A percentile compares a stretch with the other conserved stretches of the same genome.
Conservation (phyloP, 1,284 basidiomycete species). For the Trichosporon faecale region DNA sequence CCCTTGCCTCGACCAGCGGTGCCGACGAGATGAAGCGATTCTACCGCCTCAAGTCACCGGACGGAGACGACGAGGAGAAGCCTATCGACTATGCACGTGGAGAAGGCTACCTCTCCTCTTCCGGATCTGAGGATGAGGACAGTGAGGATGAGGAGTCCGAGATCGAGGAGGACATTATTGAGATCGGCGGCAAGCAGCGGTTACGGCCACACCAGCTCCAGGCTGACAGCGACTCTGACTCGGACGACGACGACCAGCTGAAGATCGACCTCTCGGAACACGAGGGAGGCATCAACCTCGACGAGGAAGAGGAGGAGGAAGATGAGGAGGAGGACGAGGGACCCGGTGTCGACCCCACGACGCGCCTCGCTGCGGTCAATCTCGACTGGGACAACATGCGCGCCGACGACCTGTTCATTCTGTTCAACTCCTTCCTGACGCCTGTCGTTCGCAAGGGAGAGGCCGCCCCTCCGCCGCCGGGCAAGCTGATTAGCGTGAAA, state of each 20-base stretch:
- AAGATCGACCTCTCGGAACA: conserved; percentile 59
- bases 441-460: conserved; percentile 25
- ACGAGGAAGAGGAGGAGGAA: conserved; percentile 63
- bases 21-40: conserved; percentile 75
- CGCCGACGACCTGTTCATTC: conserved; percentile 85
- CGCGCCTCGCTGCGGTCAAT: conserved; percentile 85
- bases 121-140: conserved; percentile 66
- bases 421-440: conserved; percentile 80
- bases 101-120: conserved; percentile 79
- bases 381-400: conserved; percentile 98
- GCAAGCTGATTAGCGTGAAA: conserved; percentile 69
- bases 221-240: conserved; percentile 42
- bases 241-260: conserved; percentile 48
- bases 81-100: conserved; percentile 83
- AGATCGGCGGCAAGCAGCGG: conserved; percentile 56
- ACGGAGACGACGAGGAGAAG: conserved; percentile 52
- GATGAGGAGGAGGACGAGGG: conserved; percentile 48
- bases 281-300: conserved; percentile 51
- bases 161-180: conserved; percentile 53
- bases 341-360: conserved; percentile 56
- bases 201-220: conserved; percentile 39
- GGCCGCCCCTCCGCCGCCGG: conserved; percentile 52
- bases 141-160: conserved; percentile 53
- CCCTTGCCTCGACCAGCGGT: conserved; percentile 65
- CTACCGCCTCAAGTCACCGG: conserved; percentile 62